phyloP scores from a whole-genome alignment of 768 basidiomycete genomes.

The Nevesoporus exiguus region DNA sequence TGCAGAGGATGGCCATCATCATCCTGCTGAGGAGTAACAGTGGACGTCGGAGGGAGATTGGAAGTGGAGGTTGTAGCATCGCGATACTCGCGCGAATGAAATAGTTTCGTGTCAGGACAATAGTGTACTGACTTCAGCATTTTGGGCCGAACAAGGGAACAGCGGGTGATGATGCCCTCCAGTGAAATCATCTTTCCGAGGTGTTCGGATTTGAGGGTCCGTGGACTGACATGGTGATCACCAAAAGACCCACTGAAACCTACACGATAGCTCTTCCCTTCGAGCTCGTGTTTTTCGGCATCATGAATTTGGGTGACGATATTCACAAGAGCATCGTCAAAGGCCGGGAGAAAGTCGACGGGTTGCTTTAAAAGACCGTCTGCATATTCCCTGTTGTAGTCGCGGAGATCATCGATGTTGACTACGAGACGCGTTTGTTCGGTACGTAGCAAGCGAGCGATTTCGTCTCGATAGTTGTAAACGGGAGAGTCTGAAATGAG shows the following conservation, averaged over 20 bases:
- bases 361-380: constrained; percentile 90
- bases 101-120: constrained; percentile 80
- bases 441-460: constrained; percentile 75
- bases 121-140: constrained; percentile 97
- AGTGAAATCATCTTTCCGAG: constrained; percentile 95
- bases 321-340: constrained; percentile 77
- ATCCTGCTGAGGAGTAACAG: constrained; percentile 87
- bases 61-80: constrained; percentile 88
- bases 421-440: constrained; percentile 88
- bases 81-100: constrained; percentile 87
- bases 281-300: constrained; percentile 75
- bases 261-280: constrained; percentile 77
- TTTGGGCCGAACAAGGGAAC: constrained; percentile 96
- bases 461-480: constrained; percentile 84
- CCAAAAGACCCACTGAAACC: constrained; percentile 97
- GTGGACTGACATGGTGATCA: constrained; percentile 95
- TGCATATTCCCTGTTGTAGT: constrained; percentile 83
- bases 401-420: constrained; percentile 94
- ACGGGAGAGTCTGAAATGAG: constrained; percentile 61
- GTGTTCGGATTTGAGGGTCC: constrained; percentile 83
- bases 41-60: constrained; percentile 79
- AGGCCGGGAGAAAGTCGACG: constrained; percentile 80
- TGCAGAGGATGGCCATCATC: constrained; percentile 84
- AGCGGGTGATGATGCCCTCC: constrained; percentile 97
- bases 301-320: constrained; percentile 75